Conservation (phyloP, 2,329 filamentous ascomycete species). For the Bipolaris oryzae region DNA sequence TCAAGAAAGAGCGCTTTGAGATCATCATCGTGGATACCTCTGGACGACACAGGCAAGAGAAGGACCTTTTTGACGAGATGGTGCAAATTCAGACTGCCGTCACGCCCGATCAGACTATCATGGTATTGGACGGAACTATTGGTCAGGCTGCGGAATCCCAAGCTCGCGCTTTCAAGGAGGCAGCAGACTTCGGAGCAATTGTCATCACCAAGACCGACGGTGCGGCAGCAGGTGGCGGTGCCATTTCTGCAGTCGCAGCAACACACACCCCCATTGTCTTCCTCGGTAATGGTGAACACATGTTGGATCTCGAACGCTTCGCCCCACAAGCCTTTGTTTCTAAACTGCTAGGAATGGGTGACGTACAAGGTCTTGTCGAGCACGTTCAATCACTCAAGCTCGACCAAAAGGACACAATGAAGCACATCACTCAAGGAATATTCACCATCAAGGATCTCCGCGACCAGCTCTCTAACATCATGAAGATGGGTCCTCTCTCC, state of each 20-base stretch:
- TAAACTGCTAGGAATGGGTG: constrained; percentile 95
- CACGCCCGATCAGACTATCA: constrained; percentile 92
- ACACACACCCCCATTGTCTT: constrained; percentile 98
- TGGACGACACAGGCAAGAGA: constrained; percentile 91
- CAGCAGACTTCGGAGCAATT: constrained; percentile 95
- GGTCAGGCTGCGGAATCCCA: constrained; percentile 95
- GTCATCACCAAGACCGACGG: constrained; percentile 99
- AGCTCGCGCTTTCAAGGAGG: constrained; percentile 95
- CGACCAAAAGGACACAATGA: constrained; percentile 98
- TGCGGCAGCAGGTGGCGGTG: constrained; percentile 92
- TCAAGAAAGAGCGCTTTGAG: constrained; percentile 98
- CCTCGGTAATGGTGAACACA: constrained; percentile 96
- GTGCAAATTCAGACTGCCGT: constrained; percentile 92
- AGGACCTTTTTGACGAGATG: constrained; percentile 97
- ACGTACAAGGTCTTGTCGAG: constrained; percentile 92
- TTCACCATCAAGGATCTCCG: constrained; percentile 94
- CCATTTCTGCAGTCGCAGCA: constrained; percentile 95
- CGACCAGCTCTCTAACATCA: constrained; percentile 95
- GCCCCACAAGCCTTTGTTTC: constrained; percentile 91
- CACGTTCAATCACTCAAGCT: constrained; percentile 95
- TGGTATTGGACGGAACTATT: constrained; percentile 96
- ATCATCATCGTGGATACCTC: constrained; percentile 99
- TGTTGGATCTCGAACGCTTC: constrained; percentile 92
- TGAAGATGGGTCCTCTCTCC: constrained; percentile 98
- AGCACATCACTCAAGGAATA: constrained; percentile 95